phyloP scores from a whole-genome alignment of 306 rosid genomes.

The Hippophae rhamnoides region DNA sequence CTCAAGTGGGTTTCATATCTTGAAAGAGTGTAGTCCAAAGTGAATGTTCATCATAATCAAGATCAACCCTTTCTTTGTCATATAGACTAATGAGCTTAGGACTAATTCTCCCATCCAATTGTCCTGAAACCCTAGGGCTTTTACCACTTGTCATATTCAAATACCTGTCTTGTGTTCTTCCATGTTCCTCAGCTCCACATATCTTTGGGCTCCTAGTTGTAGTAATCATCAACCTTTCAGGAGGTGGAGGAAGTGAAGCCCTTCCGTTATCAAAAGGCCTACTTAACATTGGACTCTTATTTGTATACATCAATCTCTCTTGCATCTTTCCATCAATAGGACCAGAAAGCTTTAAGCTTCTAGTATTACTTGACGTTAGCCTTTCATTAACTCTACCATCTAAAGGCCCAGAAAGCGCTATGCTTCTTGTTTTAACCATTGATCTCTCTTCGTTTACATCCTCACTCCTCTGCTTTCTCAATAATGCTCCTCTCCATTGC shows the following conservation, averaged over 20 bases:
- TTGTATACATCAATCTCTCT: slow-evolving; percentile 32
- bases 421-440: slow-evolving; percentile 23
- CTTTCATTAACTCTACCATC: slow-evolving; percentile 24
- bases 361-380: slow-evolving; percentile 5
- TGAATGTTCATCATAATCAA: slow-evolving; percentile 50
- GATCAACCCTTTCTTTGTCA: slow-evolving; percentile 33
- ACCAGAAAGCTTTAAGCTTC: slow-evolving; percentile 51
- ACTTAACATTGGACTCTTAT: slow-evolving; percentile 33
- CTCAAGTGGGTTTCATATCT: slow-evolving; percentile 76
- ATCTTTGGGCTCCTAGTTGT: slow-evolving; percentile 38
- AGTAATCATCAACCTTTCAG: slow-evolving; percentile 17
- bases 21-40: slow-evolving; percentile 76
- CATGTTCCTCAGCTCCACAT: slow-evolving; percentile 34
- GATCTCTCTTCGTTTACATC: slow-evolving; percentile 32
- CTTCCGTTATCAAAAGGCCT: slow-evolving; percentile 26
- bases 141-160: slow-evolving; percentile 5
- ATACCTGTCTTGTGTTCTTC: slow-evolving; percentile 19
- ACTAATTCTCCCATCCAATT: slow-evolving; percentile 33
- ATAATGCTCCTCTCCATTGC: slow-evolving; percentile 32
- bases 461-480: slow-evolving; percentile 27
- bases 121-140: slow-evolving; percentile 29
- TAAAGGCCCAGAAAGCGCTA: slow-evolving; percentile 34
- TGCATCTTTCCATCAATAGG: slow-evolving; percentile 63
- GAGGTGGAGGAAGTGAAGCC: background rate
- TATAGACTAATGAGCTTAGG: slow-evolving; percentile 33